These are phyloP conservation scores for Spirogloea muscicola DNA, from an alignment of 139 green algal species.

Conservation along the genomic window DNA sequence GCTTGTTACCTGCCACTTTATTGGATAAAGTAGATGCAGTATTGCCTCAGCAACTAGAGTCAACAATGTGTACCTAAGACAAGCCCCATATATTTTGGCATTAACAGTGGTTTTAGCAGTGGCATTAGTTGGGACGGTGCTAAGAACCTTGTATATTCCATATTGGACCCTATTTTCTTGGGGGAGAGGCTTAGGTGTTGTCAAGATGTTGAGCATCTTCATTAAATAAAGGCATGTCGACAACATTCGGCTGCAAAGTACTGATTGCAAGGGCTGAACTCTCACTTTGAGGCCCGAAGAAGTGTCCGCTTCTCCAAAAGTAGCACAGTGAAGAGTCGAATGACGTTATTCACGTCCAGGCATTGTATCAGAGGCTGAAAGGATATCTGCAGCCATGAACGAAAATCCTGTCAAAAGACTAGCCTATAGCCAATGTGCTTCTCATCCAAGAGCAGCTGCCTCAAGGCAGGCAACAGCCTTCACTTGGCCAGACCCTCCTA, in stretches of 20 bases:
- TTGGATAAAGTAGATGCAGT: slow-evolving; percentile 24
- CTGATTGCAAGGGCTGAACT: no score
- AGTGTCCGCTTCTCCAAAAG: slow-evolving; percentile 34
- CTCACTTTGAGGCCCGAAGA: slow-evolving; percentile 25
- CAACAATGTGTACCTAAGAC: slow-evolving; percentile 36
- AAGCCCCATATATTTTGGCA: not conserved
- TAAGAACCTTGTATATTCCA: not conserved
- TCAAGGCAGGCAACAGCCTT: not conserved
- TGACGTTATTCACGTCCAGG: slow-evolving; percentile 42
- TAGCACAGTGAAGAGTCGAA: slow-evolving; percentile 37
- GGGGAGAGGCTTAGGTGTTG: not conserved
- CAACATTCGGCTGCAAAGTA: not conserved
- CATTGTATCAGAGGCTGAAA: slow-evolving; percentile 38
- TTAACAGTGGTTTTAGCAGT: no score
- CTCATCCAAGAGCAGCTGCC: no score
- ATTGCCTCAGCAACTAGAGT: slow-evolving; percentile 39
- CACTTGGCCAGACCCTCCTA: not conserved
- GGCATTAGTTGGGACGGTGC: no score
- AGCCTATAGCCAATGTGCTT: no score
- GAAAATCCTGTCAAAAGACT: no score
- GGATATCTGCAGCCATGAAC: slow-evolving; percentile 21
- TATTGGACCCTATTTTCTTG: not conserved
- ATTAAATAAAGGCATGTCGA: not conserved
- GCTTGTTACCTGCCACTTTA: slow-evolving; percentile 33
- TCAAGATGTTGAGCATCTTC: not conserved